Evolutionary conservation across 2,329 filamentous ascomycete genomes (phyloP).

Genomic region (Cytospora chrysosperma): DNA sequence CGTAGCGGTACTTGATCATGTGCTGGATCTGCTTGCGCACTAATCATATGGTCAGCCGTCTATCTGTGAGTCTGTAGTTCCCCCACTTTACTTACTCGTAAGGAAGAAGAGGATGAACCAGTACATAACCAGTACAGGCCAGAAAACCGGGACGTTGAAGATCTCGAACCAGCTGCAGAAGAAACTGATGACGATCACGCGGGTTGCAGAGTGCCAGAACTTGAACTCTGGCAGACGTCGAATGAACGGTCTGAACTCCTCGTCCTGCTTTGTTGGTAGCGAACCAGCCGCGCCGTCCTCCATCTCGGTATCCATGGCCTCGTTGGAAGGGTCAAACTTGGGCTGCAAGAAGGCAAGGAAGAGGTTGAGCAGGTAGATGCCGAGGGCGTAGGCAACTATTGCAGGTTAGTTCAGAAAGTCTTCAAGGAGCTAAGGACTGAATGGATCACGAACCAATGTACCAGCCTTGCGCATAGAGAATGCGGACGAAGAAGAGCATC

Average conservation of each 20-base stretch:
- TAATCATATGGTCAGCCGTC: conserved; percentile 37
- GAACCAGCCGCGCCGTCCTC: conserved; percentile 83
- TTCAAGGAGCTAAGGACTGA: neutral
- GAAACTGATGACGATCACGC: conserved; percentile 80
- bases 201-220: conserved; percentile 97
- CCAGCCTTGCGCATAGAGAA: conserved; percentile 93
- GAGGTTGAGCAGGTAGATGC: conserved; percentile 97
- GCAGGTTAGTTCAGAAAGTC: conserved; percentile 22
- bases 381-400: conserved; percentile 90
- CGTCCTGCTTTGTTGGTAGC: conserved; percentile 91
- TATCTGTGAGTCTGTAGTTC: neutral
- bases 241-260: conserved; percentile 98
- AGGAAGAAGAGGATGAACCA: conserved; percentile 96
- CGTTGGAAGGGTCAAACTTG: conserved; percentile 97
- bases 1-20: conserved; percentile 99
- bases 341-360: conserved; percentile 98
- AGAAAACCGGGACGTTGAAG: conserved; percentile 98
- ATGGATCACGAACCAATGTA: conserved; percentile 74
- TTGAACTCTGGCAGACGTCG: conserved; percentile 97
- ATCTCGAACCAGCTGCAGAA: conserved; percentile 88
- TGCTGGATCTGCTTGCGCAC: conserved; percentile 99
- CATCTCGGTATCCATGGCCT: conserved; percentile 87
- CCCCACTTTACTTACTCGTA: conserved; percentile 70
- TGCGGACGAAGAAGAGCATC: conserved; percentile 80
- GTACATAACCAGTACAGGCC: conserved; percentile 97